Percentiles rank a stretch among this genome's conserved stretches.
Conservation (phyloP, 805 yeast genomes). For the Kuraishia piskuri region DNA sequence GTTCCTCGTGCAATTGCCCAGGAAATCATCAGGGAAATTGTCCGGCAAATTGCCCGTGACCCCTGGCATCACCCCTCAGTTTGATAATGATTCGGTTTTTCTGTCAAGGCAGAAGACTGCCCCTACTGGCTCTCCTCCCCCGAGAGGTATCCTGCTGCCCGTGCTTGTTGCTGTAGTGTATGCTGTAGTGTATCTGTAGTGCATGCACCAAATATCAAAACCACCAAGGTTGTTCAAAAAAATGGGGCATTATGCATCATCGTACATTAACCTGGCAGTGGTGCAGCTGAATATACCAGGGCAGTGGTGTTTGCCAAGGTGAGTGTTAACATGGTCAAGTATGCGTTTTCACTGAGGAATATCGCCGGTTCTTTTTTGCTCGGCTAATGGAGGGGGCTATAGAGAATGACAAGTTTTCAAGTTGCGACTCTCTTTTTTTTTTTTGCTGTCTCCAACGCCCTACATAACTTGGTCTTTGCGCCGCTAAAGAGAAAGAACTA, state of each 20-base stretch:
- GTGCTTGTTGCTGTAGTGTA: no score
- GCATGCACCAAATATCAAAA: neutral
- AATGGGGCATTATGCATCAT: neutral
- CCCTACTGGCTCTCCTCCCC: no score
- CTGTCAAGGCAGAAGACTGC: no score
- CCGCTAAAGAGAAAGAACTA: neutral
- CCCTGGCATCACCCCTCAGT: no score
- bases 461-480: neutral
- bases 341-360: neutral
- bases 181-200: neutral
- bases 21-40: no score
- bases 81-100: no score
- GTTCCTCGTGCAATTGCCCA: no score
- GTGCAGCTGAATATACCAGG: neutral
- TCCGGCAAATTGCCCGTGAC: no score
- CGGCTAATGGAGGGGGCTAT: neutral
- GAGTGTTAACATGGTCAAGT: neutral
- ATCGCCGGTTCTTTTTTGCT: neutral
- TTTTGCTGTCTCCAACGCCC: no score
- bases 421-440: neutral
- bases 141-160: no score
- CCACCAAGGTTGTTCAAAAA: neutral
- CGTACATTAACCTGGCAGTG: neutral
- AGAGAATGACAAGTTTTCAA: neutral
- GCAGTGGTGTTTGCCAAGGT: neutral